Percentiles rank a stretch among this genome's conserved stretches.
These are phyloP conservation scores for Aspergillus sp. DNA, from an alignment of 2,329 filamentous ascomycete species.

Conservation along the genomic window DNA sequence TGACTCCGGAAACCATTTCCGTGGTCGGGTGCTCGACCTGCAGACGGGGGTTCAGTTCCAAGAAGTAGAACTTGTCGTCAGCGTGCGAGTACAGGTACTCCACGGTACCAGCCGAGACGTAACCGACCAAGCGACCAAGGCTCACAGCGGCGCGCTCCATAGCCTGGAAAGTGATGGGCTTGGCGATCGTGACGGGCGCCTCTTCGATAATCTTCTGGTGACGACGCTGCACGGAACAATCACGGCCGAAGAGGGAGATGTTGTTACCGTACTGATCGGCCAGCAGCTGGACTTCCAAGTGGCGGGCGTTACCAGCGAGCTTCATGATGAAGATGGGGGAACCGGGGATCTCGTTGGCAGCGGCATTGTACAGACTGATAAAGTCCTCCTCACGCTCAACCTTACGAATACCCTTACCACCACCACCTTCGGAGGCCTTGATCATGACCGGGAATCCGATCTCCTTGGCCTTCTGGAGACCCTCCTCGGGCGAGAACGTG, in stretches of 20 bases:
- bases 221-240: slow-evolving; percentile 96
- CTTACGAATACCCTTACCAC: slow-evolving; percentile 98
- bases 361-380: slow-evolving; percentile 85
- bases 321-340: slow-evolving; percentile 99
- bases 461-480: slow-evolving; percentile 77
- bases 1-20: slow-evolving; percentile 98
- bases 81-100: slow-evolving; percentile 98
- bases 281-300: slow-evolving; percentile 95
- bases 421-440: slow-evolving; percentile 99
- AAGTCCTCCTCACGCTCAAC: slow-evolving; percentile 84
- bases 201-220: slow-evolving; percentile 99
- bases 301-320: slow-evolving; percentile 90
- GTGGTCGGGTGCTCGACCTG: slow-evolving; percentile 99
- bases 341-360: slow-evolving; percentile 94
- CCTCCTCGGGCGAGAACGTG: slow-evolving; percentile 85
- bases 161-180: slow-evolving; percentile 80
- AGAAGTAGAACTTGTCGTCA: slow-evolving; percentile 99
- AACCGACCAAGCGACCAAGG: slow-evolving; percentile 89
- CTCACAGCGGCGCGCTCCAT: slow-evolving; percentile 98
- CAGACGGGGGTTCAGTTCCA: slow-evolving; percentile 97
- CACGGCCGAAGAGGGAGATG: slow-evolving; percentile 96
- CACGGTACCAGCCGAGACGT: slow-evolving; percentile 97
- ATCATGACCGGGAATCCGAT: slow-evolving; percentile 99
- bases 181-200: slow-evolving; percentile 95
- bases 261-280: slow-evolving; percentile 99